These are phyloP conservation scores for Populus alba DNA, from an alignment of 345 rosid genomes.

Conservation along the genomic window DNA sequence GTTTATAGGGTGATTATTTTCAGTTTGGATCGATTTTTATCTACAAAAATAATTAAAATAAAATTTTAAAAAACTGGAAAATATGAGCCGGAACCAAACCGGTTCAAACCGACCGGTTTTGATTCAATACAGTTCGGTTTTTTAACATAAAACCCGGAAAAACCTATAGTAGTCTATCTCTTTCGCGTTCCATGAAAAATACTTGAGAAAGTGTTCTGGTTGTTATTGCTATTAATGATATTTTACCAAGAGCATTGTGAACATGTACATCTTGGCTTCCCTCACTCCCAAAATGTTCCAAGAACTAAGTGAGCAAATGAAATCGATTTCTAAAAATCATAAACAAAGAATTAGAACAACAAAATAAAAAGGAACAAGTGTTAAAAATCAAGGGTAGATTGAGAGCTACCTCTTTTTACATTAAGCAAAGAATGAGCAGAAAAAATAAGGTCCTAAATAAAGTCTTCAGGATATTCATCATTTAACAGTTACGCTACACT, in stretches of 20 bases:
- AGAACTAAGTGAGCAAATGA: slow-evolving; percentile 95
- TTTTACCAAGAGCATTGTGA: slow-evolving; percentile 98
- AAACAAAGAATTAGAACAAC: slow-evolving; percentile 22
- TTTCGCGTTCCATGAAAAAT: too few relatives aligned
- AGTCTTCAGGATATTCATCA: slow-evolving; percentile 96
- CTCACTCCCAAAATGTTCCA: slow-evolving; percentile 99
- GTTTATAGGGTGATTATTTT: slow-evolving; percentile 23
- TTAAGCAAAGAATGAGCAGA: slow-evolving; percentile 74
- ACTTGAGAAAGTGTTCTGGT: slow-evolving; percentile 84
- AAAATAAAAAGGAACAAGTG: background rate
- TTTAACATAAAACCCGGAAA: too few relatives aligned
- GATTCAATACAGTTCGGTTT: too few relatives aligned
- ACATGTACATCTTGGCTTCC: slow-evolving; percentile 99
- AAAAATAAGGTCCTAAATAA: slow-evolving; percentile 93
- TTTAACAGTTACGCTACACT: slow-evolving; percentile 76
- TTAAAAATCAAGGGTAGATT: background rate
- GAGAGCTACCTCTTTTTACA: slow-evolving; percentile 70
- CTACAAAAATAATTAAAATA: too few relatives aligned
- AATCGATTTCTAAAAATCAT: slow-evolving; percentile 74
- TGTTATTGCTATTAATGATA: slow-evolving; percentile 98
- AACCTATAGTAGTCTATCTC: too few relatives aligned
- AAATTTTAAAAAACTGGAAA: too few relatives aligned
- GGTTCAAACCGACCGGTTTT: too few relatives aligned
- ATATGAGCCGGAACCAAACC: too few relatives aligned
- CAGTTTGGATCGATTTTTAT: too few relatives aligned